Evolutionary conservation across 148 eudicot species (phyloP).

Genomic region (Rhododendron kiyosumense): DNA sequence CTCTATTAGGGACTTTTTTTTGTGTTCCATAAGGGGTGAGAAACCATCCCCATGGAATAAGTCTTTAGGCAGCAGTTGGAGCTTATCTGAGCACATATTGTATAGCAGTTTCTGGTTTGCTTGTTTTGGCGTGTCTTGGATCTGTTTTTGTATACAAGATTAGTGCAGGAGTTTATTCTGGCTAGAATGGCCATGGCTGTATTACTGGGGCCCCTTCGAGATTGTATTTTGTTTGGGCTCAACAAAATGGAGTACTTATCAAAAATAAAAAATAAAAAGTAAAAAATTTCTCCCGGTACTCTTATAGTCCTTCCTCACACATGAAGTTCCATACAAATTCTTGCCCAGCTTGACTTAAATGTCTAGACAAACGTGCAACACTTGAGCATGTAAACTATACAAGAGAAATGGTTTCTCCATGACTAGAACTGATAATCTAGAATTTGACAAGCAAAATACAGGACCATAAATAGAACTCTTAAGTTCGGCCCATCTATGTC

Average conservation of each 20-base stretch:
- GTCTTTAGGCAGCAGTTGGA: neutral
- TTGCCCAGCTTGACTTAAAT: neutral
- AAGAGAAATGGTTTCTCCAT: neutral
- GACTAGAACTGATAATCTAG: neutral
- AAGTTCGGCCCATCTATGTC: neutral
- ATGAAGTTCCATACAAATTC: neutral
- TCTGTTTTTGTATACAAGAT: neutral
- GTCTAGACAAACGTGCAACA: neutral
- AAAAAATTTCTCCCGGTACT: neutral
- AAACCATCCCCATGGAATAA: neutral
- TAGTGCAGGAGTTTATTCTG: neutral
- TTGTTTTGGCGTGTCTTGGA: neutral
- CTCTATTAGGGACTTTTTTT: neutral
- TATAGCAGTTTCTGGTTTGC: neutral
- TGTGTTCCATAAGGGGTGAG: neutral
- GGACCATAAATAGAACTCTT: neutral
- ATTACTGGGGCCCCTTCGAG: neutral
- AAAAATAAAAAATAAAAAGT: too few species aligned
- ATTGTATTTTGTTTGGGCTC: neutral
- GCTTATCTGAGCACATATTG: neutral
- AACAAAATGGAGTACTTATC: neutral
- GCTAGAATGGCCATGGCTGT: neutral
- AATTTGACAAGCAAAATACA: neutral
- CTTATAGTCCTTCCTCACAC: neutral
- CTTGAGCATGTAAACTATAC: neutral